Evolutionary conservation across 2,329 filamentous ascomycete genomes (phyloP), one percentile per base, ranked within the genome.

Genomic region (Dactylellina parvicollis): DNA sequence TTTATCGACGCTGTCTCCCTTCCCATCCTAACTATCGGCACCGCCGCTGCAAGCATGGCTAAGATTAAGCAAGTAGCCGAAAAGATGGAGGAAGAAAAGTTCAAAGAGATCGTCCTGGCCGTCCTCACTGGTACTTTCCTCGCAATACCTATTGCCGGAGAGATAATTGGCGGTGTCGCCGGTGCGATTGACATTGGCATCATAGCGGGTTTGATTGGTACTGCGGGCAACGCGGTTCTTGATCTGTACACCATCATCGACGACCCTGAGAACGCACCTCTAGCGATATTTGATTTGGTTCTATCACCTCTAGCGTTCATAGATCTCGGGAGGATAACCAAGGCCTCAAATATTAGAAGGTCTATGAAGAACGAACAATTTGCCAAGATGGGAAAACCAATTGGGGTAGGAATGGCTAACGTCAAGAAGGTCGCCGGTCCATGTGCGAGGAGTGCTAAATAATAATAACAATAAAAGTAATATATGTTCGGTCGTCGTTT

Each of bases 41-140:
- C 70, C 14, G 76, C 75, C 14, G 42, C 77, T 14, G 60, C 76
- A 10, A 75, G 65, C 49, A 79, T 79, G 76, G 18, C 66, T 14
- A 52, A 71, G 10, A 72, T 79, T 3, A 40, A 72, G 14, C 47
- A 80, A n/a, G 74, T 52, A 14, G 78, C 70, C 14, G 71, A 77
- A 10, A 62, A 79, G 50, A 77, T 78, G 8, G 59, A 77, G 20
- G 72, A 79, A 57, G 65, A 75, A 54, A 62, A 78, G 74, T 69
- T 75, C 44, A 76, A 80, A 56, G 71, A 75, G 14, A 75, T 80
- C 52, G 77, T 79, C 26, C 65, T 79, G 16, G 73, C 73, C 32
- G 79, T 80, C 75, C 46, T 80, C 28, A 73, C 49, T 12, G 77
- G 10, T 3, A 38, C 79, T n/a, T 71, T 80, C 57, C 76, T 79